These are phyloP conservation scores for Trametes villosa DNA, from an alignment of 768 basidiomycete genomes.

Conservation along the genomic window DNA sequence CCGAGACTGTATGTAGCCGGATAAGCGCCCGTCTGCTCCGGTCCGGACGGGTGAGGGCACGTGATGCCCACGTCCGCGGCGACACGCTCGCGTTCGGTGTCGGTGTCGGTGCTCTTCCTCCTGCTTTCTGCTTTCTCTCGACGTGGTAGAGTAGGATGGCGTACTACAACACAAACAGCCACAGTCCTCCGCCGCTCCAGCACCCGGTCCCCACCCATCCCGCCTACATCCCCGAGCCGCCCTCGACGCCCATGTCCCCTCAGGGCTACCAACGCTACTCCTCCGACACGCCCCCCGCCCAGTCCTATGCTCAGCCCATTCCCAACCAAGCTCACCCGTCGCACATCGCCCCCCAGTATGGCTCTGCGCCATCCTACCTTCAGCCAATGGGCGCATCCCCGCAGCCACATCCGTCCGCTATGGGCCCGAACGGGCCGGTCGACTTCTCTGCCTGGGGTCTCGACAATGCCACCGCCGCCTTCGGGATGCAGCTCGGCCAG, in stretches of 20 bases:
- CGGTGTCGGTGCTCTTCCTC: not conserved
- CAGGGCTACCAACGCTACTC: constrained; percentile 76
- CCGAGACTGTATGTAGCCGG: too few relatives aligned
- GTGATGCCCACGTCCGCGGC: constrained; percentile 17
- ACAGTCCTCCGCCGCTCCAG: constrained; percentile 79
- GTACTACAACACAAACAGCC: constrained; percentile 47
- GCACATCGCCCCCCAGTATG: constrained; percentile 20
- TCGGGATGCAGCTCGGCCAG: constrained; percentile 94
- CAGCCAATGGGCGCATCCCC: constrained; percentile 33
- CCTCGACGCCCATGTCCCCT: constrained; percentile 73
- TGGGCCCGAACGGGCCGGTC: constrained; percentile 39
- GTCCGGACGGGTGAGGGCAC: not conserved
- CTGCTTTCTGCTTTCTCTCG: not conserved
- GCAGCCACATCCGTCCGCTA: constrained; percentile 42
- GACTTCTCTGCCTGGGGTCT: constrained; percentile 82
- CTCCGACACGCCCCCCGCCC: constrained; percentile 57
- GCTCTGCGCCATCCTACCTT: constrained; percentile 34
- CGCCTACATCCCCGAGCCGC: constrained; percentile 82
- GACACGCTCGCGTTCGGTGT: not conserved
- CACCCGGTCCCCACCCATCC: constrained; percentile 91
- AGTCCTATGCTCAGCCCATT: constrained; percentile 37
- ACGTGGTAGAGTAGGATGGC: constrained; percentile 21
- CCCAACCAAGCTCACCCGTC: constrained; percentile 16
- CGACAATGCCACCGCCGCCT: constrained; percentile 91
- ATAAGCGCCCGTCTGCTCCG: too few relatives aligned